Conservation (phyloP, 176 grass and related monocot species). For the Oryza punctata region DNA sequence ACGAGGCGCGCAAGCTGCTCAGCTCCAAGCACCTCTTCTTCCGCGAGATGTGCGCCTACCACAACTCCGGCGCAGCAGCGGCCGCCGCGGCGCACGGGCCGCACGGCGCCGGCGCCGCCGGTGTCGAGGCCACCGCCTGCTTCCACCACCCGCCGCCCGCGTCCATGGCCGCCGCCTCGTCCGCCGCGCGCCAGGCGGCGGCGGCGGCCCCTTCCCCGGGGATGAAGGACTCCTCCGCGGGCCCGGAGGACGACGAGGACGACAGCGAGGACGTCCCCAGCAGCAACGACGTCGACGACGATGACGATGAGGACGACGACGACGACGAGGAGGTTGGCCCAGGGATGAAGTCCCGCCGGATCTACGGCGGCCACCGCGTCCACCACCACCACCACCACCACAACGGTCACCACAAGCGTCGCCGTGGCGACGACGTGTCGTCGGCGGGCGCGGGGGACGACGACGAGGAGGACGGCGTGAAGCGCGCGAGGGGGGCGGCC, state of each 20-base stretch:
- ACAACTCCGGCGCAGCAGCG: slow-evolving; percentile 46
- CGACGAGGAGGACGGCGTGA: slow-evolving; percentile 32
- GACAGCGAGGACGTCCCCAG: slow-evolving; percentile 48
- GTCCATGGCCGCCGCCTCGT: slow-evolving; percentile 9
- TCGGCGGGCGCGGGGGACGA: slow-evolving; percentile 23
- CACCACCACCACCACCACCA: slow-evolving; percentile 33
- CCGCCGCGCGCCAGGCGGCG: slow-evolving; percentile 27
- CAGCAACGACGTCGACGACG: slow-evolving; percentile 31
- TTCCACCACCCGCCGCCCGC: slow-evolving; percentile 47
- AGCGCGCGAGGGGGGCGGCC: slow-evolving; percentile 4
- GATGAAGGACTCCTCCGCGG: slow-evolving; percentile 36
- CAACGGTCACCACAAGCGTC: slow-evolving; percentile 38
- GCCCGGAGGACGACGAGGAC: slow-evolving; percentile 40
- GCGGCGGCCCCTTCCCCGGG: not conserved
- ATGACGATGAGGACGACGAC: slow-evolving; percentile 22
- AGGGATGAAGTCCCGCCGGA: slow-evolving; percentile 17
- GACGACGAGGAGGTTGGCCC: not conserved
- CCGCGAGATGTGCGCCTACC: slow-evolving; percentile 95
- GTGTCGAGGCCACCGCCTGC: slow-evolving; percentile 22
- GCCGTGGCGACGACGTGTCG: slow-evolving; percentile 19
- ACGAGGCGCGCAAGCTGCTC: slow-evolving; percentile 90
- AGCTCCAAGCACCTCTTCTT: slow-evolving; percentile 98
- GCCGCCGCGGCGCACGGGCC: not conserved
- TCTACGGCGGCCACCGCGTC: slow-evolving; percentile 1
- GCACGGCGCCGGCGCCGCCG: slow-evolving; percentile 4